Evolutionary conservation across 2,329 filamentous ascomycete genomes (phyloP).

Genomic region (Tolypocladium inflatum): DNA sequence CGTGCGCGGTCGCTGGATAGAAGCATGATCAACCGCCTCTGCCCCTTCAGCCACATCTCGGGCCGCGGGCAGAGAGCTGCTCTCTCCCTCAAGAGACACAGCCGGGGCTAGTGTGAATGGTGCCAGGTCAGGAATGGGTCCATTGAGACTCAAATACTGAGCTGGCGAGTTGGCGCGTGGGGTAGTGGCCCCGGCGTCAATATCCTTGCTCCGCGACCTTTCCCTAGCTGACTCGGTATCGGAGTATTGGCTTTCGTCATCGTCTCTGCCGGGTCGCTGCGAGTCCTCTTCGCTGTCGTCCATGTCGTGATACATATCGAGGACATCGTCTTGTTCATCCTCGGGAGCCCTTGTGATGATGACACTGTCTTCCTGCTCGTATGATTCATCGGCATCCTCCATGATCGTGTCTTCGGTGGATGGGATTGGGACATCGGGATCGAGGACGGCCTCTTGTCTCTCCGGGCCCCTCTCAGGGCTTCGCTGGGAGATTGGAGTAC

Average conservation of each 20-base stretch:
- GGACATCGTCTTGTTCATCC: conserved; percentile 52
- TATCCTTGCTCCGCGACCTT: conserved; percentile 10
- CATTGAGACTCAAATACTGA: conserved; percentile 4
- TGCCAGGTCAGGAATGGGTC: conserved; percentile 25
- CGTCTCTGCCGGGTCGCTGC: conserved; percentile 41
- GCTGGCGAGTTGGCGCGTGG: conserved; percentile 32
- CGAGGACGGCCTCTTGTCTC: conserved; percentile 31
- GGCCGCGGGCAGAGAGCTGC: background rate
- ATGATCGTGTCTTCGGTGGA: conserved; percentile 66
- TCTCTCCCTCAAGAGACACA: background rate
- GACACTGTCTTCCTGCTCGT: conserved; percentile 47
- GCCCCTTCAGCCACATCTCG: background rate
- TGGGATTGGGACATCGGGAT: conserved; percentile 85
- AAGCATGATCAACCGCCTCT: conserved; percentile 18
- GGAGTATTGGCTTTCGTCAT: conserved; percentile 27
- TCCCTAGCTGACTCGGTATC: conserved; percentile 13
- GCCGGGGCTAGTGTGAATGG: conserved; percentile 3
- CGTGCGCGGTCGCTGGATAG: conserved; percentile 34
- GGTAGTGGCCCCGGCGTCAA: conserved; percentile 39
- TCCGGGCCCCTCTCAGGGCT: conserved; percentile 41
- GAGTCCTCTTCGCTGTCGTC: conserved; percentile 45
- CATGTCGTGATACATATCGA: conserved; percentile 59
- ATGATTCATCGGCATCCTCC: conserved; percentile 39
- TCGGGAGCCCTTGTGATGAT: conserved; percentile 59
- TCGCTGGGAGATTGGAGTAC: conserved; percentile 29